Base-by-base conservation (phyloP, 257 asterid genomes). In the Solanum chaucha region DNA sequence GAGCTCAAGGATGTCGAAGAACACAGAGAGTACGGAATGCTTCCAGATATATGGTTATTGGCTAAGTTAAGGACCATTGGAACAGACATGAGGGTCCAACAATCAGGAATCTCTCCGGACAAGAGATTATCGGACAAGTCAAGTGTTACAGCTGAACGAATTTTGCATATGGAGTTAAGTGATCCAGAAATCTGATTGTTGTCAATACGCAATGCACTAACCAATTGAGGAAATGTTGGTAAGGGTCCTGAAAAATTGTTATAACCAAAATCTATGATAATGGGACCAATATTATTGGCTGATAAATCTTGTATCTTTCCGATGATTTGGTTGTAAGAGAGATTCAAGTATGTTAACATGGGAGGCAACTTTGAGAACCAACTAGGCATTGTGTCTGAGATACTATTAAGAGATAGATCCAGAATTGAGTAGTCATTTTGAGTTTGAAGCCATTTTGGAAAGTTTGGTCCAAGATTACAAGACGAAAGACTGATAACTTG, bases 291-390 rank as follows among this genome's bases (percentile, higher is more conserved):
- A 30, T 38, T 41, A 55, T 12, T 34, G 19, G 84, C 11, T 17
- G 90, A 73, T 6, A 90, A 83, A 67, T 88, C 87, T 15, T 86
- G 90, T 51, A 92, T 17, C 17, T 58, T 77, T 32, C 94, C 93
- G 35, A 46, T 84, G 24, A 91, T 65, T 1, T 87, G 86, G 87
- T 92, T 92, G 26, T 51, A 64, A 26, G 94, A 92, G 85, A 90
- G 85, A 83, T 92, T 91, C 38, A 92, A 26, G 2, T n/a, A 3
- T 67, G 26, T 17, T 51, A 88, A 3, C 20, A 10, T 55, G 11
- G 87, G 88, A 40, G 91, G 90, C 51, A 88, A 88, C 75, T 86
- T 83, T 92, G 92, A 87, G 5, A 91, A 83, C 93, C 93, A 89
- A 13, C 80, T 38, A 68, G 93, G 94, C 8, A 75, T 82, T 84